phyloP scores from a whole-genome alignment of 176 grass and related monocot genomes.

The Urochloa ruziziensis region DNA sequence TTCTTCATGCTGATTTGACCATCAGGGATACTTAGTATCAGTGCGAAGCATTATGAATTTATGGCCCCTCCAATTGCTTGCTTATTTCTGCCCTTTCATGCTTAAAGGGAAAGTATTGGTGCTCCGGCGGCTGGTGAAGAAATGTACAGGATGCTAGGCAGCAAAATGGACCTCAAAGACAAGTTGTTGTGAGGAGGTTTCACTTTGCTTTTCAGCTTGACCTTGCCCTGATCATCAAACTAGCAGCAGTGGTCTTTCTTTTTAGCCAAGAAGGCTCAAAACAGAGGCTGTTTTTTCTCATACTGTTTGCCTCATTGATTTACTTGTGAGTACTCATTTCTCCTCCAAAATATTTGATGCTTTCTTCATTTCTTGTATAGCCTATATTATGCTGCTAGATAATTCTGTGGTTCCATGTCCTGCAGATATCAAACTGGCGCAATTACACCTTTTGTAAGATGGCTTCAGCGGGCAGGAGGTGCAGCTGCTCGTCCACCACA shows the following conservation, averaged over 20 bases:
- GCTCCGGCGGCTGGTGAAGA: slow-evolving; percentile 39
- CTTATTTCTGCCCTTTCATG: slow-evolving; percentile 18
- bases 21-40: neutral
- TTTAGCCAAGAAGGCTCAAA: slow-evolving; percentile 87
- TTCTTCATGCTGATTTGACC: slow-evolving; percentile 18
- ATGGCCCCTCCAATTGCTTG: neutral
- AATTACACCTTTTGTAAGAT: slow-evolving; percentile 72
- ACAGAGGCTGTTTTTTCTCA: slow-evolving; percentile 80
- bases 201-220: slow-evolving; percentile 93
- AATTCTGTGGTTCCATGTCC: slow-evolving; percentile 22
- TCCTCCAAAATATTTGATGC: neutral
- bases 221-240: slow-evolving; percentile 78
- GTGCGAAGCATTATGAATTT: neutral
- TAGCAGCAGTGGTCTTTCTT: slow-evolving; percentile 86
- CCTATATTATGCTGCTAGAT: slow-evolving; percentile 19
- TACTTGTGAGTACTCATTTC: slow-evolving; percentile 65
- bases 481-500: slow-evolving; percentile 56
- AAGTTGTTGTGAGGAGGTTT: slow-evolving; percentile 88
- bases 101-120: slow-evolving; percentile 57
- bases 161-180: slow-evolving; percentile 71
- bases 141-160: slow-evolving; percentile 68
- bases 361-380: slow-evolving; percentile 9
- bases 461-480: slow-evolving; percentile 60
- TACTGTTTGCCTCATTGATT: slow-evolving; percentile 72
- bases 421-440: slow-evolving; percentile 83